Evolutionary conservation across 176 grass and related monocot species (phyloP), one percentile per base, ranked within the genome.

Genomic region (Hordeum vulgare): DNA sequence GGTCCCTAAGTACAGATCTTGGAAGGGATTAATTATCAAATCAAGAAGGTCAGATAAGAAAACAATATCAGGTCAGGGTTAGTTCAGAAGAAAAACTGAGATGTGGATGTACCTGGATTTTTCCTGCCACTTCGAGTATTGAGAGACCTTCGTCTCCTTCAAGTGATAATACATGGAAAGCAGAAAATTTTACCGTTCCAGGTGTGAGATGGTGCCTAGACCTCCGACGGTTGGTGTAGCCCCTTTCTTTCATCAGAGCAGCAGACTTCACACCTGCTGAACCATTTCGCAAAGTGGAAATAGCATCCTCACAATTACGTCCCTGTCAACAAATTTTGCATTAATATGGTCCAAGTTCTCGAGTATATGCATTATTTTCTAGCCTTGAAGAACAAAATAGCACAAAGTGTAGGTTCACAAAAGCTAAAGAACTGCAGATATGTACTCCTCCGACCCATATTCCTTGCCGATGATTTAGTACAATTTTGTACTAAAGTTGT

Each of bases 101-200:
- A 77, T n/a, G 27, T 44, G 3, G 29, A 78, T 23, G 78, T 90
- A 98, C 96, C 93, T 98, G 96, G 69, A 98, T 98, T 78, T 94
- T 98, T 63, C 96, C 96, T 26, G 96, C 96, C 20, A 95, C 93
- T 91, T 96, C 93, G 51, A 98, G 78, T 80, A 98, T 96, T 1
- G 96, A 89, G 26, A 98, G 89, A 84, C 96, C 96, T 78, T 79
- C 81, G 44, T 89, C 89, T 60, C 96, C 96, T 77, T 98, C 96
- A 76, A 98, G 96, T 65, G 96, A 95, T 65, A 98, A 85, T 28
- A 98, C 93, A 96, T 98, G 87, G 85, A 96, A 98, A 61, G 96
- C 93, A 63, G 96, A 93, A 92, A 98, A 98, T 57, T 98, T 98
- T 60, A 98, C 96, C 6, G 96, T 98, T 84, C 96, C 96, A 75